These are phyloP conservation scores for Mucor lusitanicus DNA, from an alignment of 371 early-diverging fungal species.

Conservation along the genomic window DNA sequence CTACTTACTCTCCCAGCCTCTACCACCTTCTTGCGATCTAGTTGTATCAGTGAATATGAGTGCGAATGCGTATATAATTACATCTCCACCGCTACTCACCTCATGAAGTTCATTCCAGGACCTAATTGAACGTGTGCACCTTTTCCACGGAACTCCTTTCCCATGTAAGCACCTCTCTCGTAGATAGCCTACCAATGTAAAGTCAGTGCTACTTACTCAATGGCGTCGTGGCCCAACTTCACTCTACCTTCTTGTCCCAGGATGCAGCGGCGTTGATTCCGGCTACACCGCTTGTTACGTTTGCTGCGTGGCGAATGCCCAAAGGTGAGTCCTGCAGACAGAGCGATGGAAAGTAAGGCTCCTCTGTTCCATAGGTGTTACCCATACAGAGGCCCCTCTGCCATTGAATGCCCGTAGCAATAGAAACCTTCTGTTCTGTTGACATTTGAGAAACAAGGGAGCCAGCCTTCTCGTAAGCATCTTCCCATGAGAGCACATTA, in stretches of 20 bases:
- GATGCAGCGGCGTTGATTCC: conserved; percentile 58
- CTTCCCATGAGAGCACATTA: conserved; percentile 29
- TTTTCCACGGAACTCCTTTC: conserved; percentile 49
- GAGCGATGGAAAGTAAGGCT: conserved; percentile 47
- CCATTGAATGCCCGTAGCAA: conserved; percentile 54
- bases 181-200: conserved; percentile 25
- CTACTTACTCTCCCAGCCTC: conserved; percentile 52
- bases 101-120: conserved; percentile 50
- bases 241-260: conserved; percentile 35
- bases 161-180: conserved; percentile 51
- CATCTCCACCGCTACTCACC: background rate
- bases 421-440: conserved; percentile 36
- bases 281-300: conserved; percentile 50
- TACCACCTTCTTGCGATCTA: conserved; percentile 43
- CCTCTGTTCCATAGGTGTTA: conserved; percentile 34
- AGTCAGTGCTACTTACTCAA: background rate
- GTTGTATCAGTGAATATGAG: background rate
- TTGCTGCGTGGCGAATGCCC: conserved; percentile 43
- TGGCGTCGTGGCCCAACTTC: background rate
- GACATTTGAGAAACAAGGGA: conserved; percentile 32
- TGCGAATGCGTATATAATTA: background rate
- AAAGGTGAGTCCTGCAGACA: conserved; percentile 61
- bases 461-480: conserved; percentile 38
- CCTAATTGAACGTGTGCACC: conserved; percentile 56
- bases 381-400: conserved; percentile 47